Evolutionary conservation across 306 rosid genomes (phyloP).

Genomic region (Urtica urens): DNA sequence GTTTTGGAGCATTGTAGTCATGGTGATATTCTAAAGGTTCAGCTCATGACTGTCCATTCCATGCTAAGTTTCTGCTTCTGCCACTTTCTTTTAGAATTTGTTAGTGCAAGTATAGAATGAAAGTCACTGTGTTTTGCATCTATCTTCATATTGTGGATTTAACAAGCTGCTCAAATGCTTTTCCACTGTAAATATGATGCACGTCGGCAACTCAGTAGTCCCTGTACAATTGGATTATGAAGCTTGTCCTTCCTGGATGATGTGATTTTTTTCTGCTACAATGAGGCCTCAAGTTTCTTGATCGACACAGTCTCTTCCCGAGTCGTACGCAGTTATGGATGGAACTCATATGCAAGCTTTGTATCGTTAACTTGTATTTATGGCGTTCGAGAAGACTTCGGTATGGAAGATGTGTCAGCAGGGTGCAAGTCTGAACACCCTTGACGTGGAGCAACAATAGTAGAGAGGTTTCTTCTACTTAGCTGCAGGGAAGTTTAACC

Average conservation of each 20-base stretch:
- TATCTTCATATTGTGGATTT: constrained; percentile 12
- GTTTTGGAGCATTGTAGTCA: constrained; percentile 17
- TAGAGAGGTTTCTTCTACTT: too few species aligned
- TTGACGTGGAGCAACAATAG: too few species aligned
- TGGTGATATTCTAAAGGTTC: constrained; percentile 14
- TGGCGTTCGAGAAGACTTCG: constrained; percentile 15
- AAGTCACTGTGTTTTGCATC: constrained; percentile 14
- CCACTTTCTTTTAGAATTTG: constrained; percentile 9
- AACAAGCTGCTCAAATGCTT: constrained; percentile 13
- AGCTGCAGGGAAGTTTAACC: constrained; percentile 11
- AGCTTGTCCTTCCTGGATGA: constrained; percentile 21
- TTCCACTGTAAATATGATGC: constrained; percentile 8
- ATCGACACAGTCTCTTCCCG: neutral
- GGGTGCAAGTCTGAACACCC: constrained; percentile 9
- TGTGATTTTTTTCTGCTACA: constrained; percentile 8
- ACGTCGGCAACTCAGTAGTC: constrained; percentile 22
- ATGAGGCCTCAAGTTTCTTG: constrained; percentile 4
- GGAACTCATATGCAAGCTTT: constrained; percentile 12
- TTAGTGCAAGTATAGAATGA: constrained; percentile 20
- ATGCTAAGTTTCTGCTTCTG: constrained; percentile 16
- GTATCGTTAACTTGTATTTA: neutral
- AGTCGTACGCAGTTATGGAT: constrained; percentile 8
- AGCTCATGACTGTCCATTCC: constrained; percentile 17
- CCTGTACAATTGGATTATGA: too few species aligned
- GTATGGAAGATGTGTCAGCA: constrained; percentile 13